phyloP scores from a whole-genome alignment of 441 rosid genomes.

The Isatis lusitanica region DNA sequence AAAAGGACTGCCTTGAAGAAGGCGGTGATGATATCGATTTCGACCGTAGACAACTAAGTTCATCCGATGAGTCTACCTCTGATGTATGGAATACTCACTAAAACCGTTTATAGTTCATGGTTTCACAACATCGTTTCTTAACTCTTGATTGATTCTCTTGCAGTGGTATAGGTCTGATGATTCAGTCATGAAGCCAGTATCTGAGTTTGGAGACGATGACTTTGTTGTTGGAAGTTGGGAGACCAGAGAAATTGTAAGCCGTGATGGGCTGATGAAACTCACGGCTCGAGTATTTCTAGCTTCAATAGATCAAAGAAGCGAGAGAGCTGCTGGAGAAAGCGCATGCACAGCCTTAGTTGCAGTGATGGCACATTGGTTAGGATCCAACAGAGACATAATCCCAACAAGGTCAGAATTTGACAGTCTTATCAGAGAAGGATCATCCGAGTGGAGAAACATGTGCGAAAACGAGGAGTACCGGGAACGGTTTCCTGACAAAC shows the following conservation, averaged over 20 bases:
- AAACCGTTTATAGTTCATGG: not conserved
- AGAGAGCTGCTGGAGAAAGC: conserved; percentile 87
- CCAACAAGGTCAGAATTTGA: conserved; percentile 90
- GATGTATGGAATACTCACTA: conserved; percentile 46
- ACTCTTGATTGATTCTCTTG: conserved; percentile 26
- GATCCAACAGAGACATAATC: conserved; percentile 59
- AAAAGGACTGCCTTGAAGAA: conserved; percentile 81
- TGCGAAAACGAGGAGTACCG: conserved; percentile 66
- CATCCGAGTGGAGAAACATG: conserved; percentile 82
- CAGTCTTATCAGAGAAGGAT: conserved; percentile 81
- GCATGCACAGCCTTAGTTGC: conserved; percentile 91
- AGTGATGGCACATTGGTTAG: conserved; percentile 88
- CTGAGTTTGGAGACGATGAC: conserved; percentile 82
- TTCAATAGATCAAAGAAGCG: conserved; percentile 89
- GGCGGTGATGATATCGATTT: conserved; percentile 96
- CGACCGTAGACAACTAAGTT: conserved; percentile 84
- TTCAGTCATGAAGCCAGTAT: conserved; percentile 53
- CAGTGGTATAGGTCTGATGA: conserved; percentile 71
- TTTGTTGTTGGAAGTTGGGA: conserved; percentile 90
- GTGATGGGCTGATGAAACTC: conserved; percentile 86
- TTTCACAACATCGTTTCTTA: not conserved
- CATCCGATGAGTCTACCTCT: conserved; percentile 67
- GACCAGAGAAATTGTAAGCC: conserved; percentile 64
- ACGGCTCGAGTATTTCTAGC: conserved; percentile 70
- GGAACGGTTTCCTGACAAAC: conserved; percentile 81